Base-by-base conservation (phyloP, 2,329 filamentous ascomycete genomes). In the Talaromyces verruculosus region DNA sequence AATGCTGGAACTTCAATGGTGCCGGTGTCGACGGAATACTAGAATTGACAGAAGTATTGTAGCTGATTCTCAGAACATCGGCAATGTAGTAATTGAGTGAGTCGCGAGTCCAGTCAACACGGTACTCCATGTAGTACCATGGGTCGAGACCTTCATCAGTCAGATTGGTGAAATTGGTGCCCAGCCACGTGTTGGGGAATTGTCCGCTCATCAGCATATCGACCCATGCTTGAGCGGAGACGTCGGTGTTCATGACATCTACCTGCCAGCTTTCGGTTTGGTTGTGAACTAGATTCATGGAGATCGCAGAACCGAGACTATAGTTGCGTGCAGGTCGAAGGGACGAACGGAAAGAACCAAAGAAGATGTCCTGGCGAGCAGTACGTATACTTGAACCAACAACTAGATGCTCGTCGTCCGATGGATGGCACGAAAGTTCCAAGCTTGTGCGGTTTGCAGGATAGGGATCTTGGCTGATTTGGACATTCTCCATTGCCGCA, bases 61-160 rank as follows among this genome's bases (percentile, higher is more conserved):
- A 71, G 37, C 72, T 74, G 25, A 77, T 74, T 5, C 74, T 75
- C 35, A 76, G 65, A 55, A 77, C 76, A 11, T 74, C 75, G 15
- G 75, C 79, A 61, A 82, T 75, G 64, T 76, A 83, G 68, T 78
- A 83, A 55, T 77, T 77, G 61, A 83, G 75, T 28, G 72, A 71
- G 47, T 82, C 75, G 11, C 73, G 66, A 3, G 77, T 81, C 82
- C 82, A 84, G 68, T 84, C 82, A 57, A 84, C 78, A 19, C 80
- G 76, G 64, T 79, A 79, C 60, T 84, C 81, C 19, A 76, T 77
- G 68, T 78, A 84, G 17, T 80, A 74, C 80, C 79, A 83, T 4
- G 80, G 79, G 59, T 75, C 67, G 5, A 70, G 65, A 6, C 72
- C 67, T 4, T 68, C 67, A 13, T 72, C 73, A 33, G 67, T 74